Base-by-base conservation (phyloP, 768 basidiomycete species). In the Trichaptum fuscoviolaceum region DNA sequence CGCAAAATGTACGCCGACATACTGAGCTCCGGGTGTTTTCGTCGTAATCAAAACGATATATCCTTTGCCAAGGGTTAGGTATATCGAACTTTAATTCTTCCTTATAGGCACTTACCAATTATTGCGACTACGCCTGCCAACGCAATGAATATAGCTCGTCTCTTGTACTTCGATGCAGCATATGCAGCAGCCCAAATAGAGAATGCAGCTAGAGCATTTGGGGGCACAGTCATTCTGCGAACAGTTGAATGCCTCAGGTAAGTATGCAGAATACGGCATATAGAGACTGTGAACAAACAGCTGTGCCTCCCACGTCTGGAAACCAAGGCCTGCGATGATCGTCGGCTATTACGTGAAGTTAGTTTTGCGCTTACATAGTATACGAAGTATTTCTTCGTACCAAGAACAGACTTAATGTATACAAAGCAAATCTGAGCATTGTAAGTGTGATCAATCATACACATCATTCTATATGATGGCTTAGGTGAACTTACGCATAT, bases 341-440 rank as follows among this genome's bases (percentile, higher is more conserved):
- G 85, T 85, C 3, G 87, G 87, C 83, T 85, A 67, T 58, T 71
- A 66, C 23, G 35, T 23, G 34, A 42, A 10, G 52, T 65, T 36
- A 35, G 58, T 17, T 25, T 30, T 17, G 26, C 36, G 34, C 25
- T 23, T 30, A 5, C 17, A 36, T n/a, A 34, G 8, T 30, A 27
- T 35, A 68, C 24, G 52, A 58, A 26, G 17, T 23, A 20, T 57
- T 58, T 69, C 78, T 35, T n/a, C n/a, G n/a, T 70, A 83, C 84
- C 81, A 87, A 67, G 75, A 87, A 88, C 7, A 88, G 74, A 72
- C 84, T 85, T 68, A 86, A 71, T 18, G 85, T 85, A 70, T 86
- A 87, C 24, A 84, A 70, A 10, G 82, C 85, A 69, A 86, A 87
- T 8, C 62, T 63, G 26, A 20, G 27, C n/a, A 36, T 34, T 20